A percentile compares a stretch with the other conserved stretches of the same genome.
phyloP scores from a whole-genome alignment of 2,329 filamentous ascomycete species.

The Zymoseptoria passerinii region DNA sequence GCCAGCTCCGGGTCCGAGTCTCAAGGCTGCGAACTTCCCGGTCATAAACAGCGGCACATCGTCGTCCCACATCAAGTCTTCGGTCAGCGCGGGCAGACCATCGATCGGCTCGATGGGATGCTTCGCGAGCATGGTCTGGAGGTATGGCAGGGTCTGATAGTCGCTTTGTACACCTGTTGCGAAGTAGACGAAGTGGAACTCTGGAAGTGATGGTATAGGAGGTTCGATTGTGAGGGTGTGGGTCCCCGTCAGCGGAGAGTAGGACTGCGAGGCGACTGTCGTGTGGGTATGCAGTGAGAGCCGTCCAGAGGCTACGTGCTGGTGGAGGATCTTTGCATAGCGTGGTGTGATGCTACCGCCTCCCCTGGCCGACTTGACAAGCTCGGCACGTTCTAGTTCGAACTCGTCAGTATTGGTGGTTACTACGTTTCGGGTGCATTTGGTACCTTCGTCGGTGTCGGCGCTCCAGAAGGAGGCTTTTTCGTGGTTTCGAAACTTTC shows the following conservation, averaged over 20 bases:
- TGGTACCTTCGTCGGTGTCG: conserved; percentile 53
- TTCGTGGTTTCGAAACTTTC: conserved; percentile 70
- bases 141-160: conserved; percentile 51
- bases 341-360: conserved; percentile 69
- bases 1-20: conserved; percentile 62
- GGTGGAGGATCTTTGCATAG: conserved; percentile 59
- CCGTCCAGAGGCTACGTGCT: conserved; percentile 46
- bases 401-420: neutral
- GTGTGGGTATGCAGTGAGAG: conserved; percentile 53
- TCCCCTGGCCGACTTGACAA: conserved; percentile 57
- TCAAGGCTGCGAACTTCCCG: conserved; percentile 58
- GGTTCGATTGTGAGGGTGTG: conserved; percentile 50
- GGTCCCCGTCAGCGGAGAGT: conserved; percentile 40
- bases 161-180: conserved; percentile 64
- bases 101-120: conserved; percentile 55
- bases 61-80: conserved; percentile 67
- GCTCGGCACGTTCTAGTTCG: conserved; percentile 51
- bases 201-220: conserved; percentile 37
- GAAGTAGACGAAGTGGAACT: conserved; percentile 62
- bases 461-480: conserved; percentile 71
- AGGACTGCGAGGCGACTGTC: conserved; percentile 44
- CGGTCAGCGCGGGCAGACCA: conserved; percentile 63
- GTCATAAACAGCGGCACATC: conserved; percentile 67
- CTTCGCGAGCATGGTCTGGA: conserved; percentile 51
- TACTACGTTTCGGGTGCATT: neutral